A percentile compares a stretch with the other conserved stretches of the same genome.
Conservation (phyloP, 768 basidiomycete species). For the Phlebiopsis flavidoalba region DNA sequence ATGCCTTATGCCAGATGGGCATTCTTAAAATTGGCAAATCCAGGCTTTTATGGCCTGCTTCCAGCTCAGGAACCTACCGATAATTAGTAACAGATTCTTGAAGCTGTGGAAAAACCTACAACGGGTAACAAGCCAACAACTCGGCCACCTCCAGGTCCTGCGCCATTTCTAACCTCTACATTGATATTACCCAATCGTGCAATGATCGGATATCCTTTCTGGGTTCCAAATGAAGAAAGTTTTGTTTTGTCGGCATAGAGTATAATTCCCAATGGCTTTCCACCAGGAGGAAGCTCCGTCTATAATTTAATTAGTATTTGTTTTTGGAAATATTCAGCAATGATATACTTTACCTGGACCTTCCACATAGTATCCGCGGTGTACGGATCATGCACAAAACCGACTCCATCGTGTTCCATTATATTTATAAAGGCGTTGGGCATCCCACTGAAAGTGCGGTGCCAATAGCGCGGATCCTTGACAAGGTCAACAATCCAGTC, state of each 20-base stretch:
- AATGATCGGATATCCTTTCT: slow-evolving; percentile 17
- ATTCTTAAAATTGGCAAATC: slow-evolving; percentile 16
- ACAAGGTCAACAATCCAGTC: slow-evolving; percentile 9
- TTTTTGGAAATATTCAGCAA: not conserved
- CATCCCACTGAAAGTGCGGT: slow-evolving; percentile 13
- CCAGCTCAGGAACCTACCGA: slow-evolving; percentile 9
- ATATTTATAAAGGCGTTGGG: slow-evolving; percentile 2
- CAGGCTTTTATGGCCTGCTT: slow-evolving; percentile 3
- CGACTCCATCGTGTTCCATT: slow-evolving; percentile 6
- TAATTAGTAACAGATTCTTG: not conserved
- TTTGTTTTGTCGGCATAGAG: slow-evolving; percentile 20
- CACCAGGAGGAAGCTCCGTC: slow-evolving; percentile 7
- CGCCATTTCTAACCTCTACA: slow-evolving; percentile 10
- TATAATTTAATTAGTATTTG: not conserved
- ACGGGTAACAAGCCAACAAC: slow-evolving; percentile 24
- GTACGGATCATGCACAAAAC: slow-evolving; percentile 14
- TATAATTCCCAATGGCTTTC: slow-evolving; percentile 5
- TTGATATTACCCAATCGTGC: slow-evolving; percentile 14
- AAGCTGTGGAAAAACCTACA: slow-evolving; percentile 9
- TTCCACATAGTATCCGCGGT: slow-evolving; percentile 11
- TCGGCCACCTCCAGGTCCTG: slow-evolving; percentile 9
- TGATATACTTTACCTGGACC: slow-evolving; percentile 10
- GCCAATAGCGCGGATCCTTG: not conserved
- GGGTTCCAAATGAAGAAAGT: slow-evolving; percentile 15
- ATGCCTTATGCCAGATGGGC: slow-evolving; percentile 21